phyloP scores from a whole-genome alignment of 805 yeast species.

The Wickerhamomyces queroliae region DNA sequence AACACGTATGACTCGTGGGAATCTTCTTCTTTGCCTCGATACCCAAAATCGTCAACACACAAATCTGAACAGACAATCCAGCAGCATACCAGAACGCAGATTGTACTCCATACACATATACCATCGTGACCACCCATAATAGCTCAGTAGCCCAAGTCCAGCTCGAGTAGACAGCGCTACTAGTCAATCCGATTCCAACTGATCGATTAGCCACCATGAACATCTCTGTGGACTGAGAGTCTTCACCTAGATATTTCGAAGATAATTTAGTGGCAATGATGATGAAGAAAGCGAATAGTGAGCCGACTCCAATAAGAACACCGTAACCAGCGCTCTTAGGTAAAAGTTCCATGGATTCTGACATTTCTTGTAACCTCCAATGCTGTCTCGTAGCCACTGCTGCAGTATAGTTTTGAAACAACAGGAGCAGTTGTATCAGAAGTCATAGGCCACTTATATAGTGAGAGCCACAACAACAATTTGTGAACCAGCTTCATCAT shows the following conservation, averaged over 20 bases:
- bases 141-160: slow-evolving; percentile 42
- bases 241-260: slow-evolving; percentile 29
- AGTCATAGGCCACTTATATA: too few relatives aligned
- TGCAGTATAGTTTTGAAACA: too few relatives aligned
- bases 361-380: slow-evolving; percentile 9
- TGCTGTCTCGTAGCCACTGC: too few relatives aligned
- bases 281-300: slow-evolving; percentile 37
- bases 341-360: slow-evolving; percentile 19
- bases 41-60: slow-evolving; percentile 29
- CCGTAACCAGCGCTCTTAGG: slow-evolving; percentile 27
- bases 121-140: slow-evolving; percentile 29
- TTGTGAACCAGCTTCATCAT: too few relatives aligned
- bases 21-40: slow-evolving; percentile 31
- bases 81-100: slow-evolving; percentile 29
- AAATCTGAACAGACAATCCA: slow-evolving; percentile 32
- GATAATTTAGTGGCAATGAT: slow-evolving; percentile 27
- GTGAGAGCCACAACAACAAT: too few relatives aligned
- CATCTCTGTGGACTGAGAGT: slow-evolving; percentile 33
- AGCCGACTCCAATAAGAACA: slow-evolving; percentile 34
- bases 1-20: slow-evolving; percentile 34
- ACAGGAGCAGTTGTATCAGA: too few relatives aligned
- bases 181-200: slow-evolving; percentile 33
- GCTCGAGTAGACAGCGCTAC: slow-evolving; percentile 34
- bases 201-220: slow-evolving; percentile 35
- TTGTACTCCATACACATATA: slow-evolving; percentile 33